These are phyloP conservation scores for Xylaria castorea DNA, from an alignment of 495 filamentous ascomycete genomes.

Conservation along the genomic window DNA sequence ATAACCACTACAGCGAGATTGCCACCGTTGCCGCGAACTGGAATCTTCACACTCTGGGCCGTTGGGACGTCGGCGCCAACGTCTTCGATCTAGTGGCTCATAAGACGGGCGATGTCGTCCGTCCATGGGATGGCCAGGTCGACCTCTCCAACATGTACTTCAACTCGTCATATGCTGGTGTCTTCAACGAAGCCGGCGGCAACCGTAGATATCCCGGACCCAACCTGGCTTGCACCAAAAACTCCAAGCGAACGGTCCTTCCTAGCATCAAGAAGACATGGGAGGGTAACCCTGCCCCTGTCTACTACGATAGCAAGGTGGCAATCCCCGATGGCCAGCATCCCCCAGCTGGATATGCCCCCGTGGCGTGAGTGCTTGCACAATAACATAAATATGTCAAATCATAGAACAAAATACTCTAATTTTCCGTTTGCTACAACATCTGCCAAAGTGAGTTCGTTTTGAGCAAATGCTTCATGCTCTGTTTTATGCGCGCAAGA, in stretches of 20 bases:
- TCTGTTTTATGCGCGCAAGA: neutral
- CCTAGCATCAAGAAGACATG: slow-evolving; percentile 46
- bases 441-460: neutral
- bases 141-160: slow-evolving; percentile 47
- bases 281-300: slow-evolving; percentile 40
- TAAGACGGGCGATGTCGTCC: slow-evolving; percentile 48
- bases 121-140: slow-evolving; percentile 42
- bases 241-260: slow-evolving; percentile 49
- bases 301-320: slow-evolving; percentile 50
- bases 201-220: slow-evolving; percentile 45
- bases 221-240: slow-evolving; percentile 38
- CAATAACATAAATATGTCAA: neutral
- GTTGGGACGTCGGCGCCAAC: slow-evolving; percentile 63
- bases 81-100: slow-evolving; percentile 56
- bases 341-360: slow-evolving; percentile 45
- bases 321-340: slow-evolving; percentile 52
- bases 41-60: slow-evolving; percentile 52
- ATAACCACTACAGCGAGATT: slow-evolving; percentile 74
- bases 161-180: slow-evolving; percentile 57
- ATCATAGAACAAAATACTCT: neutral
- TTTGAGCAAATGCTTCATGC: neutral
- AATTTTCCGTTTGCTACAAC: neutral
- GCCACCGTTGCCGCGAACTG: slow-evolving; percentile 70
- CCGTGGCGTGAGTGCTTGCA: slow-evolving; percentile 9
- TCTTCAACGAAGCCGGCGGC: slow-evolving; percentile 46